phyloP scores from a whole-genome alignment of 2,329 filamentous ascomycete species.

The Curvularia sp. region DNA sequence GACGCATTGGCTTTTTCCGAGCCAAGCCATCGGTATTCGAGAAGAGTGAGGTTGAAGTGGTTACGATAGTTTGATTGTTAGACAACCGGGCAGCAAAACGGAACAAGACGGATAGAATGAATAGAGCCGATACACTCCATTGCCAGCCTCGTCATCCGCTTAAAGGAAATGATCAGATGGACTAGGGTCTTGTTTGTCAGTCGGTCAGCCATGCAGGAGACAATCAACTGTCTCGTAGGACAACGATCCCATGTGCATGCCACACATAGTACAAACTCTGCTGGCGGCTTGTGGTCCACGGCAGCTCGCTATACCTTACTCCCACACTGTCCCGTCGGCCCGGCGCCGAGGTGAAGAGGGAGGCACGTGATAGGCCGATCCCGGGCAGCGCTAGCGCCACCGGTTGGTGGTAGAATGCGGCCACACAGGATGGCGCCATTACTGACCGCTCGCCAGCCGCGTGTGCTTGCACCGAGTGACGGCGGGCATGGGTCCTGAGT shows the following conservation, averaged over 20 bases:
- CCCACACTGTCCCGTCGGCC: neutral
- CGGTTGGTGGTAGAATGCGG: neutral
- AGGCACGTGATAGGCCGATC: conserved; percentile 4
- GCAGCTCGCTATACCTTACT: neutral
- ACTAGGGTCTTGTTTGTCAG: neutral
- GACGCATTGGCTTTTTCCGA: conserved; percentile 15
- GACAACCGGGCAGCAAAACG: neutral
- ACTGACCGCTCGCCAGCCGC: conserved; percentile 1
- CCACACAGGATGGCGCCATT: conserved; percentile 6
- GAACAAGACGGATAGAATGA: neutral
- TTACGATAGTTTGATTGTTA: neutral
- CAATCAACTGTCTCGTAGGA: no score
- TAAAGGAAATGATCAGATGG: neutral
- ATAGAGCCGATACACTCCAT: neutral
- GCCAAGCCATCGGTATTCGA: neutral
- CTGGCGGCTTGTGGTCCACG: neutral
- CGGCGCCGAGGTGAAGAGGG: neutral
- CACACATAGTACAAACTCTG: no score
- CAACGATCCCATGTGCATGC: no score
- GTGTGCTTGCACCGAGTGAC: neutral
- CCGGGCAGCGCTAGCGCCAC: neutral
- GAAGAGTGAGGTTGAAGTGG: neutral
- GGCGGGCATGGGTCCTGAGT: neutral
- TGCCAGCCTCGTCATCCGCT: neutral
- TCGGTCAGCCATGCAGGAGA: neutral